These are phyloP conservation scores for Calocybe indica DNA, from an alignment of 768 basidiomycete species.

Conservation along the genomic window DNA sequence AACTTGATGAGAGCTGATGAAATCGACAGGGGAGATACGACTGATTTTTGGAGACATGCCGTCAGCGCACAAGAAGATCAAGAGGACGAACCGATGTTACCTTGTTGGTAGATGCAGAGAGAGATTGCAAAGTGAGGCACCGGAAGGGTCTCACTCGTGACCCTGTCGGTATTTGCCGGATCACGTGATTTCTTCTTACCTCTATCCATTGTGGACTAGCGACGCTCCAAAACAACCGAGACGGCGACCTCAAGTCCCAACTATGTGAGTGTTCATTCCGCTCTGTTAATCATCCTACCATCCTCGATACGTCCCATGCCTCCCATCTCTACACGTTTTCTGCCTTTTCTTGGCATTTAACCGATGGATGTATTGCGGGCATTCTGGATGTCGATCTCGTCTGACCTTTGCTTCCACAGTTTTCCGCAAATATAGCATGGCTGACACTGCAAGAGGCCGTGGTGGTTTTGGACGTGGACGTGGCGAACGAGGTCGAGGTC, in stretches of 20 bases:
- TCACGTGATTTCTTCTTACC: no score
- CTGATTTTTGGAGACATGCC: no score
- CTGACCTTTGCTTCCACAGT: conserved; percentile 16
- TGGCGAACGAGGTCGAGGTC: conserved; percentile 85
- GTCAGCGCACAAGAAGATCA: background rate
- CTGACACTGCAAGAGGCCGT: conserved; percentile 72
- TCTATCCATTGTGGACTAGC: no score
- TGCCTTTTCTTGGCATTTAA: conserved; percentile 10
- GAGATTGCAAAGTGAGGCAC: conserved; percentile 2
- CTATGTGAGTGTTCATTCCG: conserved; percentile 26
- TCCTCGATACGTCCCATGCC: conserved; percentile 1
- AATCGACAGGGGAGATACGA: no score
- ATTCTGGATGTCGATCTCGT: conserved; percentile 33
- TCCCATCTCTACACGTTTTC: conserved; percentile 1
- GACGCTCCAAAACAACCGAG: conserved; percentile 11
- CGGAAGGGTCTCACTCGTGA: conserved; percentile 4
- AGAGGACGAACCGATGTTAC: conserved; percentile 3
- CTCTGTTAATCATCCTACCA: conserved; percentile 1
- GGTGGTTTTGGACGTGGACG: conserved; percentile 83
- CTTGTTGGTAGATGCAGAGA: conserved; percentile 2
- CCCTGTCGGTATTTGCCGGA: no score
- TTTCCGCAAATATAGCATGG: conserved; percentile 46
- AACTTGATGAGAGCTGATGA: conserved; percentile 48
- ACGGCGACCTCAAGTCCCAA: conserved; percentile 29
- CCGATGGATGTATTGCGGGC: conserved; percentile 44